phyloP scores from a whole-genome alignment of 345 rosid genomes.

The Clarkia xantiana region DNA sequence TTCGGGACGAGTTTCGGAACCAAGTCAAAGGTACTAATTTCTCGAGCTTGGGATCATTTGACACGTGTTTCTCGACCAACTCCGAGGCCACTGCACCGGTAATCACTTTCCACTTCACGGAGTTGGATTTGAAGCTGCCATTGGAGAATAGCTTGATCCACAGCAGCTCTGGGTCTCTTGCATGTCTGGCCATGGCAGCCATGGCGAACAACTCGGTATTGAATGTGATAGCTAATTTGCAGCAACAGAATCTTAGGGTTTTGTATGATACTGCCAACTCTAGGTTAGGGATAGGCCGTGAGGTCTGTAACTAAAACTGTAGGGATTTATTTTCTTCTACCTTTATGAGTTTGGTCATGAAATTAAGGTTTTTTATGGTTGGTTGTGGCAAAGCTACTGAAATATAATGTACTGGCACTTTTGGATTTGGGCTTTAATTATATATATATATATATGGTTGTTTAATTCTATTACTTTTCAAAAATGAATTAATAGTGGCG shows the following conservation, averaged over 20 bases:
- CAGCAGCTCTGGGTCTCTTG: slow-evolving; percentile 54
- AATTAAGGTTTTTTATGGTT: too few species aligned
- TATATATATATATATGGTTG: too few species aligned
- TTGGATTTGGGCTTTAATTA: too few species aligned
- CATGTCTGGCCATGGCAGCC: slow-evolving; percentile 76
- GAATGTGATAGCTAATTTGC: slow-evolving; percentile 78
- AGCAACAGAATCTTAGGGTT: slow-evolving; percentile 77
- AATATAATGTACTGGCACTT: too few species aligned
- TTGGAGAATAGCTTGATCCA: slow-evolving; percentile 76
- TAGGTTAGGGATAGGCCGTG: slow-evolving; percentile 66
- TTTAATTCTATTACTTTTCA: too few species aligned
- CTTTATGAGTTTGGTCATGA: not conserved
- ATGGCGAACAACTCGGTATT: slow-evolving; percentile 48
- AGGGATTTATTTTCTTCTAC: not conserved
- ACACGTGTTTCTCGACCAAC: slow-evolving; percentile 54
- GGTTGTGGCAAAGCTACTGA: too few species aligned
- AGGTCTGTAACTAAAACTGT: slow-evolving; percentile 47
- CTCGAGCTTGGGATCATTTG: slow-evolving; percentile 68
- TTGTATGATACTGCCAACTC: slow-evolving; percentile 65
- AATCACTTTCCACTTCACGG: slow-evolving; percentile 43
- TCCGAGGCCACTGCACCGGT: slow-evolving; percentile 30
- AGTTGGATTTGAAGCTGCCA: slow-evolving; percentile 47
- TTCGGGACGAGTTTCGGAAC: slow-evolving; percentile 62
- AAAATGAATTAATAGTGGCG: too few species aligned
- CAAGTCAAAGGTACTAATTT: slow-evolving; percentile 58